Evolutionary conservation across 2,329 filamentous ascomycete genomes (phyloP).

Genomic region (Aspergillus floridensis): DNA sequence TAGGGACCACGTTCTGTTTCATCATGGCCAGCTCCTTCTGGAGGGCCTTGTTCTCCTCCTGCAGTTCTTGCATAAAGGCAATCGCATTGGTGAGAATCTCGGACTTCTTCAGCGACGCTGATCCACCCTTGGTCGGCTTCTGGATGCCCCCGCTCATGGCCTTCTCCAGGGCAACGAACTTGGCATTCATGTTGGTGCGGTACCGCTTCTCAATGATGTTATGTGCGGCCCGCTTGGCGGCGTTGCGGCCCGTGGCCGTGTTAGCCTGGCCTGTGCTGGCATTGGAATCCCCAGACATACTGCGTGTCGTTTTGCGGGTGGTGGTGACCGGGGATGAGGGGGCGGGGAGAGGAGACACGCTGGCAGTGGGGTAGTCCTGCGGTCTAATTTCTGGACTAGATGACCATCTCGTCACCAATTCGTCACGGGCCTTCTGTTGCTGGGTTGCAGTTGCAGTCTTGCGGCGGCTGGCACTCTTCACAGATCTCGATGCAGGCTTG

Average conservation of each 20-base stretch:
- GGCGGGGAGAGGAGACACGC: conserved; percentile 12
- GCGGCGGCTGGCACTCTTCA: conserved; percentile 10
- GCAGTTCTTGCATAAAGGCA: conserved; percentile 36
- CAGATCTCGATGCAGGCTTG: conserved; percentile 1
- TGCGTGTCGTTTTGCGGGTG: conserved; percentile 25
- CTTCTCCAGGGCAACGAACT: conserved; percentile 40
- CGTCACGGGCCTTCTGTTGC: conserved; percentile 8
- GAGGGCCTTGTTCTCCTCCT: conserved; percentile 34
- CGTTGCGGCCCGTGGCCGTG: conserved; percentile 28
- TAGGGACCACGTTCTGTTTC: conserved; percentile 28
- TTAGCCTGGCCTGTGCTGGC: conserved; percentile 20
- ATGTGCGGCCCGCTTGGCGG: conserved; percentile 41
- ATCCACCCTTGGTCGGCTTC: conserved; percentile 25
- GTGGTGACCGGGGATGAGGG: conserved; percentile 9
- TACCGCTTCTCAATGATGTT: conserved; percentile 45
- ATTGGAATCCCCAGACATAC: conserved; percentile 27
- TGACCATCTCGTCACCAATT: conserved; percentile 24
- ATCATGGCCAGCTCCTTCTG: conserved; percentile 33
- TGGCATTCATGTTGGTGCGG: conserved; percentile 44
- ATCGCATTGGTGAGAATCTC: conserved; percentile 39
- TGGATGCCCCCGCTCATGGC: conserved; percentile 31
- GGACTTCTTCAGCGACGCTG: conserved; percentile 38
- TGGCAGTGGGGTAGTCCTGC: conserved; percentile 22
- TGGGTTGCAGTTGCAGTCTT: conserved; percentile 7
- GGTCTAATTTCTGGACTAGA: conserved; percentile 30